Percentiles rank a stretch among this genome's conserved stretches.
Conservation (phyloP, 2,329 filamentous ascomycete genomes). For the Alternaria alternata region DNA sequence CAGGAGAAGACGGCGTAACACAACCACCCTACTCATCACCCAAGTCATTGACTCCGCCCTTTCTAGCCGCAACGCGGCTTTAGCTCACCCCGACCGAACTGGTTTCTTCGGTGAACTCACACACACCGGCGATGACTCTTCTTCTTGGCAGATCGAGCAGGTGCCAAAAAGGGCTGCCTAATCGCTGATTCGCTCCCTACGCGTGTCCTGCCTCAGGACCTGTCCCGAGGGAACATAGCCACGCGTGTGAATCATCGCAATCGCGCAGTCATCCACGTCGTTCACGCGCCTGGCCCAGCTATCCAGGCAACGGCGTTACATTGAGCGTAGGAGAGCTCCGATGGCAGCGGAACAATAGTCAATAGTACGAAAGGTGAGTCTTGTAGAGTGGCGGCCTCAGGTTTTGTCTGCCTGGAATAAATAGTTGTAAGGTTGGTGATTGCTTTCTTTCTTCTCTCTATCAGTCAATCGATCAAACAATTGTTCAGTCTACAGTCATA, state of each 20-base stretch:
- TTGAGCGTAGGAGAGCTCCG: slow-evolving; percentile 37
- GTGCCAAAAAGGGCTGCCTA: slow-evolving; percentile 31
- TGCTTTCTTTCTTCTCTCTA: slow-evolving; percentile 22
- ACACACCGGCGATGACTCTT: slow-evolving; percentile 36
- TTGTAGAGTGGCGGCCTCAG: slow-evolving; percentile 41
- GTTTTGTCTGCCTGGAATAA: slow-evolving; percentile 41
- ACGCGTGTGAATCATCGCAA: slow-evolving; percentile 41
- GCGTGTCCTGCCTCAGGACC: slow-evolving; percentile 35
- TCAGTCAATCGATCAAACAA: slow-evolving; percentile 10
- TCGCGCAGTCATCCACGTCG: slow-evolving; percentile 34
- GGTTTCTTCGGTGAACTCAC: slow-evolving; percentile 25
- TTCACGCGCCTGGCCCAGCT: slow-evolving; percentile 21
- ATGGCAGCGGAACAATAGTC: slow-evolving; percentile 27
- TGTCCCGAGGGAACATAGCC: slow-evolving; percentile 33
- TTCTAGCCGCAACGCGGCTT: slow-evolving; percentile 21
- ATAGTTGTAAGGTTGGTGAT: slow-evolving; percentile 32
- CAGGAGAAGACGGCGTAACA: slow-evolving; percentile 18
- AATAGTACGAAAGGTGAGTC: slow-evolving; percentile 15
- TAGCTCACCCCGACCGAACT: slow-evolving; percentile 22
- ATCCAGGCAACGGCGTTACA: slow-evolving; percentile 38
- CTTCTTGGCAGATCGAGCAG: slow-evolving; percentile 7
- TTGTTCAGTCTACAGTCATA: slow-evolving; percentile 24
- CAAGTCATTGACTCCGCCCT: slow-evolving; percentile 21
- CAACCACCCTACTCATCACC: slow-evolving; percentile 4
- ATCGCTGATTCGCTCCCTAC: slow-evolving; percentile 22